Percentiles rank a stretch among this genome's conserved stretches.
Conservation (phyloP, 75 land plant genomes). For the Cupressus sempervirens region DNA sequence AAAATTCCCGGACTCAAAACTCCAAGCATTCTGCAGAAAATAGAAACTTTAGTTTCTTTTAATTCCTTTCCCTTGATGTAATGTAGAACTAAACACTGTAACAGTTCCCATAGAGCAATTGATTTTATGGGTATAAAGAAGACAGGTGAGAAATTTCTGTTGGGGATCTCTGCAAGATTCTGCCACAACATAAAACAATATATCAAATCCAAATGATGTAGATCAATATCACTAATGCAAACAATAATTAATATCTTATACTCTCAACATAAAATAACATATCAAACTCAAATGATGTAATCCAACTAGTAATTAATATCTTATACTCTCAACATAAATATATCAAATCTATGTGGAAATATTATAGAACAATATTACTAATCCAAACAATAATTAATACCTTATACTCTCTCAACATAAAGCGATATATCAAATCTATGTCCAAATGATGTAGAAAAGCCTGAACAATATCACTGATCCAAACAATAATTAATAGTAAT, state of each 20-base stretch:
- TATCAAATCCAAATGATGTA: not conserved
- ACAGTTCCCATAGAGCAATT: conserved; percentile 10
- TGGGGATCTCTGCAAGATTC: conserved; percentile 58
- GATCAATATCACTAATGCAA: not conserved
- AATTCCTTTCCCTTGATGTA: conserved; percentile 30
- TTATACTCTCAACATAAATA: too few relatives aligned
- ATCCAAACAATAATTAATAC: too few relatives aligned
- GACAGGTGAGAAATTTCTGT: conserved; percentile 40
- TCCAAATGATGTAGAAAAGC: not conserved
- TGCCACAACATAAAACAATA: conserved; percentile 8
- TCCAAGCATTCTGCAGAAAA: conserved; percentile 28
- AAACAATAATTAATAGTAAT: not conserved
- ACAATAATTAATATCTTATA: not conserved
- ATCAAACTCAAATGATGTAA: too few relatives aligned
- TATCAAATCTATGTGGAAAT: too few relatives aligned
- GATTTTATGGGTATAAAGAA: too few relatives aligned
- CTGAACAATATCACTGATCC: not conserved
- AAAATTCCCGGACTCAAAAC: conserved; percentile 13
- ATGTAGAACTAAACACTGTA: conserved; percentile 26
- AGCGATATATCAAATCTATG: not conserved
- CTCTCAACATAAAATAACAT: too few relatives aligned
- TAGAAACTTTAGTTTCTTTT: conserved; percentile 38
- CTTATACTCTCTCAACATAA: too few relatives aligned
- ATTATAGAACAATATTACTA: too few relatives aligned
- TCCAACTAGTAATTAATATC: too few relatives aligned